A percentile compares a stretch with the other conserved stretches of the same genome.
These are phyloP conservation scores for Monilinia aucupariae DNA, from an alignment of 2,329 filamentous ascomycete genomes.

Conservation along the genomic window DNA sequence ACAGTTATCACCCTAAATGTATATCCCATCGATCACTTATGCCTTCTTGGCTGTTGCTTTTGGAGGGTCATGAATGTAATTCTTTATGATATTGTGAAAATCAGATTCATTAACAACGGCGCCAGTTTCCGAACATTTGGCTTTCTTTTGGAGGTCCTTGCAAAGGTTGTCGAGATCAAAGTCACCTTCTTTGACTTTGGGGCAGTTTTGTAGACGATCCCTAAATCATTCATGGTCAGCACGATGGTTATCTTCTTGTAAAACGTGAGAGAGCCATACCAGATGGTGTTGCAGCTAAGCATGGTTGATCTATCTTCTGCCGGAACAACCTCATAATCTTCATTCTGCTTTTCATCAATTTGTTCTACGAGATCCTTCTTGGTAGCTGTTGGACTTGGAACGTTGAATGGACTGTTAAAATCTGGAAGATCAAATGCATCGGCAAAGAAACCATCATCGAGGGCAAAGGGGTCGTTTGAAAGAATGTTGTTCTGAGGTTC, in stretches of 20 bases:
- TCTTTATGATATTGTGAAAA: constrained; percentile 70
- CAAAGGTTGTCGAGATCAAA: constrained; percentile 93
- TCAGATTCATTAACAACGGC: constrained; percentile 86
- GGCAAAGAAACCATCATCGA: constrained; percentile 42
- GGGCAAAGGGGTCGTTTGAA: constrained; percentile 50
- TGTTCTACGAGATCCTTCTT: constrained; percentile 71
- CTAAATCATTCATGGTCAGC: constrained; percentile 43
- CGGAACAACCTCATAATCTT: constrained; percentile 63
- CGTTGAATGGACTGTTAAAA: constrained; percentile 76
- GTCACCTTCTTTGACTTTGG: constrained; percentile 82
- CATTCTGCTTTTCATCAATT: constrained; percentile 70
- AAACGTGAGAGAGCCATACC: constrained; percentile 54
- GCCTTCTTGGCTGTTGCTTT: not conserved
- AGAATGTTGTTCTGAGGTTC: constrained; percentile 82
- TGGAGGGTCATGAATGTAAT: not conserved
- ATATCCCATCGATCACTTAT: constrained; percentile 3
- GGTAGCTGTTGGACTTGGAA: constrained; percentile 37
- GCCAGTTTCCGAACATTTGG: constrained; percentile 86
- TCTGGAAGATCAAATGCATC: constrained; percentile 75
- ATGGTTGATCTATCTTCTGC: constrained; percentile 56
- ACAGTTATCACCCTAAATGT: constrained; percentile 4
- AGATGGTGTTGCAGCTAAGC: constrained; percentile 85
- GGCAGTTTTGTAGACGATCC: constrained; percentile 83
- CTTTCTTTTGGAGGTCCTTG: constrained; percentile 88
- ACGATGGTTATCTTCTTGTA: not conserved